These are phyloP conservation scores for Trichoderma orchidacearum DNA, from an alignment of 495 filamentous ascomycete genomes.

Conservation along the genomic window DNA sequence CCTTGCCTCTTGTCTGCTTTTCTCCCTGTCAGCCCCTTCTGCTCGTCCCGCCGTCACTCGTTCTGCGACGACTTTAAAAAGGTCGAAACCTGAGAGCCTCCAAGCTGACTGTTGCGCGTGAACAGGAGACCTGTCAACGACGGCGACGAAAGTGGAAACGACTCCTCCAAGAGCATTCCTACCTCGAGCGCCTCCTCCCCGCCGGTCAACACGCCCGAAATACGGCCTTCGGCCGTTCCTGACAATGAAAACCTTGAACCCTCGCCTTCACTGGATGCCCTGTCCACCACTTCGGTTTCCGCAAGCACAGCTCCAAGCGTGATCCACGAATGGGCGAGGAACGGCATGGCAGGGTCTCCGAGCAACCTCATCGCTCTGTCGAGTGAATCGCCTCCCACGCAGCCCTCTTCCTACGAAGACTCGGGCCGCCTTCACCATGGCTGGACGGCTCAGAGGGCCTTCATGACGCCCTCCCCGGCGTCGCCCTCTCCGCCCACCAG, in stretches of 20 bases:
- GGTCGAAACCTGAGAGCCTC: too few relatives aligned
- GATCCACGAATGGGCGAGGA: conserved; percentile 35
- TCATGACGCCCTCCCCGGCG: conserved; percentile 21
- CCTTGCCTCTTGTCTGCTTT: background rate
- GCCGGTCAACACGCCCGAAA: conserved; percentile 22
- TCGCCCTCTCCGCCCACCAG: conserved; percentile 34
- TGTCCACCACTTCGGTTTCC: conserved; percentile 29
- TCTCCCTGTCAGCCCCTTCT: background rate
- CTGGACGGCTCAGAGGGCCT: conserved; percentile 26
- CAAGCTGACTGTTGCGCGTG: background rate
- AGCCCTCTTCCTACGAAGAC: conserved; percentile 41
- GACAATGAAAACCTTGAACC: conserved; percentile 21
- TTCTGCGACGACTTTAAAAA: too few relatives aligned
- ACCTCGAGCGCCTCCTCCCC: conserved; percentile 27
- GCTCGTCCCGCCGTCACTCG: too few relatives aligned
- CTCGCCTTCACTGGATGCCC: conserved; percentile 29
- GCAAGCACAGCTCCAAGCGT: conserved; percentile 32
- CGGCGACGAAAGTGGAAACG: conserved; percentile 9
- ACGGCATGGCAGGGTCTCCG: conserved; percentile 37
- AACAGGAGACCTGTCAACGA: conserved; percentile 17
- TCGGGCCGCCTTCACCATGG: conserved; percentile 22
- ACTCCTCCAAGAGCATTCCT: conserved; percentile 13
- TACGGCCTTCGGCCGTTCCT: conserved; percentile 20
- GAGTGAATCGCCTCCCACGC: conserved; percentile 39
- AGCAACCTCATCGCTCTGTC: conserved; percentile 38